These are phyloP conservation scores for Herpotrichia juniperi DNA, from an alignment of 2,329 filamentous ascomycete species.

Conservation along the genomic window DNA sequence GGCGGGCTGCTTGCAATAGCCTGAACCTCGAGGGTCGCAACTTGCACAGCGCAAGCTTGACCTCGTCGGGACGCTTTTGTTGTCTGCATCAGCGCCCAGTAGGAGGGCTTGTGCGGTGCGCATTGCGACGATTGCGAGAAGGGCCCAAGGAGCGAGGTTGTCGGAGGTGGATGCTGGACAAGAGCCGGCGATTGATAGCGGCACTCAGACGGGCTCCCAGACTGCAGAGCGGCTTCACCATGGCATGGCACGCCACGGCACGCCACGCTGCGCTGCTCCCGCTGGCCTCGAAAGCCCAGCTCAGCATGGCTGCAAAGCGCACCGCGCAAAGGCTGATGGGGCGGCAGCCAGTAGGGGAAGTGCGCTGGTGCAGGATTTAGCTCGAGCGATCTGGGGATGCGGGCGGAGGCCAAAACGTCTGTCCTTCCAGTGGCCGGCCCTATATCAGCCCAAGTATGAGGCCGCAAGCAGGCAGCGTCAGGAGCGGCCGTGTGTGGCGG, in stretches of 20 bases:
- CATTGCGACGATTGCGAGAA: neutral
- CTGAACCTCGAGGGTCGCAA: conserved; percentile 16
- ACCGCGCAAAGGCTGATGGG: conserved; percentile 18
- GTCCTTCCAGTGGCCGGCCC: conserved; percentile 14
- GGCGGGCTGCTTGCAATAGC: conserved; percentile 20
- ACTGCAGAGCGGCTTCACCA: conserved; percentile 12
- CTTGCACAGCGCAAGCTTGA: neutral
- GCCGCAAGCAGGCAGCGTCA: conserved; percentile 6
- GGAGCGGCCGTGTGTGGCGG: neutral
- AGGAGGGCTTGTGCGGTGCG: neutral
- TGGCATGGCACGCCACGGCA: conserved; percentile 7
- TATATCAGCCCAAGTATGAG: conserved; percentile 22
- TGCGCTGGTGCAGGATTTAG: neutral
- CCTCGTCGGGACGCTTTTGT: neutral
- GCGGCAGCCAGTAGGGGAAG: conserved; percentile 19
- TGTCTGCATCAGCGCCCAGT: too few relatives aligned
- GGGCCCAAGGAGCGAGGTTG: conserved; percentile 1
- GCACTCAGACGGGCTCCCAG: neutral
- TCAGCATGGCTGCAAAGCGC: conserved; percentile 20
- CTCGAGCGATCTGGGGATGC: conserved; percentile 21
- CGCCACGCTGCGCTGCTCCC: too few relatives aligned
- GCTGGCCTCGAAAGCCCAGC: conserved; percentile 11
- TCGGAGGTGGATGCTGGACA: neutral
- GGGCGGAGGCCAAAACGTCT: conserved; percentile 25
- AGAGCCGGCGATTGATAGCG: neutral